Conservation (phyloP, 1,284 basidiomycete genomes). For the Xerocomus minutiporus region DNA sequence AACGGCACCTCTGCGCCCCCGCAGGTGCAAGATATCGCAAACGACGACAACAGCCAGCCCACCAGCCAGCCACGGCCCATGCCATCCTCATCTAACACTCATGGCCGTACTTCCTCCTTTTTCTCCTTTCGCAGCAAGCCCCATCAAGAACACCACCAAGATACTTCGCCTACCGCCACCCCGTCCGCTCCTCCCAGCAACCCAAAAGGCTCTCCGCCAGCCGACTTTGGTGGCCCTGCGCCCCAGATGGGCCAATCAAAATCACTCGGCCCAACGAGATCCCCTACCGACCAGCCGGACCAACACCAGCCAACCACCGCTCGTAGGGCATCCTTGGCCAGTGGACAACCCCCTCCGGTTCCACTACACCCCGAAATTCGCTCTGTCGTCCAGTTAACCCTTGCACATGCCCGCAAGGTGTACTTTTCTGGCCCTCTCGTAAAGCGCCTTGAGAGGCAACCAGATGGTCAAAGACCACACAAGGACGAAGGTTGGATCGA, state of each 20-base stretch:
- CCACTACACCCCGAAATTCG: conserved; percentile 74
- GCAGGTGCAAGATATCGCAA: conserved; percentile 17
- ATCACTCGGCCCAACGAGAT: conserved; percentile 29
- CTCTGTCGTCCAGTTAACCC: conserved; percentile 63
- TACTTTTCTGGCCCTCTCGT: conserved; percentile 80
- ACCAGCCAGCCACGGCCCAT: conserved; percentile 23
- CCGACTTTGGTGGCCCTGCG: conserved; percentile 20
- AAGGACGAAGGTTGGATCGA: conserved; percentile 85
- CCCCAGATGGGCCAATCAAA: conserved; percentile 33
- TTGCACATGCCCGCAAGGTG: conserved; percentile 71
- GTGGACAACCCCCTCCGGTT: conserved; percentile 23
- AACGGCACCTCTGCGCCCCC: conserved; percentile 14
- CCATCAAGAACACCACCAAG: conserved; percentile 21
- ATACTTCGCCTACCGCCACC: conserved; percentile 4
- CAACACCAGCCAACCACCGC: conserved; percentile 7
- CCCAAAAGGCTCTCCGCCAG: conserved; percentile 6
- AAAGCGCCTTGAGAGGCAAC: conserved; percentile 65
- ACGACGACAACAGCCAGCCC: conserved; percentile 20
- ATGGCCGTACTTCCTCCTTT: conserved; percentile 39
- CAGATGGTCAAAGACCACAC: conserved; percentile 68
- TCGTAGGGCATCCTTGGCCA: conserved; percentile 24
- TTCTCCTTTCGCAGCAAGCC: conserved; percentile 38
- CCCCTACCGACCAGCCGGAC: conserved; percentile 18
- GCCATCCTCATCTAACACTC: conserved; percentile 23
- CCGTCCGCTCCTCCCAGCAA: conserved; percentile 10